Evolutionary conservation across 1,284 basidiomycete genomes (phyloP), one percentile per base, ranked within the genome.

Genomic region (Earliella scabrosa): DNA sequence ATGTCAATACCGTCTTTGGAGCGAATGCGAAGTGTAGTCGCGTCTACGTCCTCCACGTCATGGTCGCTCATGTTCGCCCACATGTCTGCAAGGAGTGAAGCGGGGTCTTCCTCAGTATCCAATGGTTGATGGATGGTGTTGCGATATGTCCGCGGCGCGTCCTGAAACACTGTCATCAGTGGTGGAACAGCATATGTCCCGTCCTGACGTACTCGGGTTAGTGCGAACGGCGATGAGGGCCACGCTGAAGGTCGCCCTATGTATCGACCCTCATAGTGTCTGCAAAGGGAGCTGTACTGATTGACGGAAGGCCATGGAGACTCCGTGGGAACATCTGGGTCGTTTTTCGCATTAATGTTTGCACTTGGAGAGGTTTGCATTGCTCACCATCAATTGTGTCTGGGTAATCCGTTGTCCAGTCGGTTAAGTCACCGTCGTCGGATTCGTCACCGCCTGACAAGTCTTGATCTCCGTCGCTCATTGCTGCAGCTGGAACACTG

Each of bases 391-490:
- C 60, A 6, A 58, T 70, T 50, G 68, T 57, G 34, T 82, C 77
- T 24, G 61, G 80, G 80, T 79, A 81, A 80, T 85, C 82, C 62
- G 82, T 85, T 39, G 82, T 81, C 11, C 78, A 81, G 43, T 86
- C 85, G 2, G 83, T 87, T 39, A 87, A 63, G 65, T 87, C 87
- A 31, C 81, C 84, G 63, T 89, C 75, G 64, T 92, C 91, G 2
- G 90, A 92, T 70, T 93, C 91, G 61, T 92, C 90, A 3, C 82
- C 83, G 50, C 82, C 86, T 11, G 81, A 84, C 63, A 85, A 77
- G 50, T 77, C 80, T 27, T 84, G 80, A 5, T 83, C 77, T 27
- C 82, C 81, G n/a, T 73, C 71, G 35, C 59, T 66, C 34, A 63
- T 62, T 36, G 35, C 56, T 52, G 52, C 60, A 49, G 52, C 65